These are phyloP conservation scores for Meyerozyma smithsonii DNA, from an alignment of 1,139 yeast genomes.

Conservation along the genomic window DNA sequence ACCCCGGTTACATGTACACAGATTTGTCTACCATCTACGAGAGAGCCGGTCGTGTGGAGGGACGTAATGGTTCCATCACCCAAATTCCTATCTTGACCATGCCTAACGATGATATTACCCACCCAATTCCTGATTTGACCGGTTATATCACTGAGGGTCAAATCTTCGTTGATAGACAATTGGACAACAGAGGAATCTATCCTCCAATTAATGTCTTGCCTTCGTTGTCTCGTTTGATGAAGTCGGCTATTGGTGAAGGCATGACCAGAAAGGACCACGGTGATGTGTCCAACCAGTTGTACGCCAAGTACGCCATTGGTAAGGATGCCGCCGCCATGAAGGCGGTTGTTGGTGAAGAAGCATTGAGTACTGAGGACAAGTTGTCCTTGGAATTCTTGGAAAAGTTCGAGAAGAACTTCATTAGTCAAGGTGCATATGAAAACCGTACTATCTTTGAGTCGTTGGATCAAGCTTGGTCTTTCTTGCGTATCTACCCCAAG, in stretches of 20 bases:
- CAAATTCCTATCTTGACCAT: constrained; percentile 97
- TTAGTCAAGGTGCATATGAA: constrained; percentile 94
- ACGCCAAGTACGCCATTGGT: constrained; percentile 99
- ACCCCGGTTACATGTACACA: constrained; percentile 99
- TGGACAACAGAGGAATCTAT: constrained; percentile 91
- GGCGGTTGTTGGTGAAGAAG: constrained; percentile 99
- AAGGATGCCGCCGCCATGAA: constrained; percentile 99
- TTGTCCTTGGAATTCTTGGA: constrained; percentile 94
- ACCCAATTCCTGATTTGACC: constrained; percentile 99
- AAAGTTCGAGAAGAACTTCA: constrained; percentile 93
- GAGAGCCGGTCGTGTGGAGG: constrained; percentile 99
- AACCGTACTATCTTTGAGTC: constrained; percentile 92
- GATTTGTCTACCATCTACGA: constrained; percentile 98
- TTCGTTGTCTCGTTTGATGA: constrained; percentile 95
- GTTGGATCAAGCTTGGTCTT: constrained; percentile 96
- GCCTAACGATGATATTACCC: constrained; percentile 99
- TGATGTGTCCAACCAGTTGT: constrained; percentile 97
- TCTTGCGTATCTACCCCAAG: constrained; percentile 97
- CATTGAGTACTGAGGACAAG: constrained; percentile 94
- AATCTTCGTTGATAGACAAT: constrained; percentile 94
- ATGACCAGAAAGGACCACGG: constrained; percentile 99
- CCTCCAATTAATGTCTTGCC: constrained; percentile 99
- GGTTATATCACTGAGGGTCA: constrained; percentile 99
- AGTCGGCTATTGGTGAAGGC: constrained; percentile 99
- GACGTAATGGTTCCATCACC: constrained; percentile 98